Percentiles rank a stretch among this genome's conserved stretches.
Evolutionary conservation across 176 grass and related monocot species (phyloP).

Genomic region (Zea mays): Zm-B73-REFERENCE-NAM-5.0 NC_050099.1:245906001-245906500

Average conservation of each 20-base stretch:
- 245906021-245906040: constrained; percentile 11
- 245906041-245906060: constrained; percentile 34
- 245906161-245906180: not conserved
- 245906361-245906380: constrained; percentile 28
- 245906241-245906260: constrained; percentile 6
- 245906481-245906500: constrained; percentile 41
- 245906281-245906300: not conserved
- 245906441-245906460: constrained; percentile 38
- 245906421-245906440: constrained; percentile 38
- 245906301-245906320: constrained; percentile 35
- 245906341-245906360: constrained; percentile 21
- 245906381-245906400: constrained; percentile 39
- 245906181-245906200: constrained; percentile 14
- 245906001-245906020: constrained; percentile 23
- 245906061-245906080: constrained; percentile 24
- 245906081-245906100: not conserved
- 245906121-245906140: not conserved
- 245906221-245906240: constrained; percentile 3
- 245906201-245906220: not conserved
- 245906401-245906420: not conserved
- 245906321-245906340: constrained; percentile 18
- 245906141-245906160: not conserved
- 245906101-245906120: constrained; percentile 7
- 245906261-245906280: constrained; percentile 27
- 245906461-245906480: constrained; percentile 30